Evolutionary conservation across 768 basidiomycete species (phyloP).

Genomic region (Gymnopilus dilepis): DNA sequence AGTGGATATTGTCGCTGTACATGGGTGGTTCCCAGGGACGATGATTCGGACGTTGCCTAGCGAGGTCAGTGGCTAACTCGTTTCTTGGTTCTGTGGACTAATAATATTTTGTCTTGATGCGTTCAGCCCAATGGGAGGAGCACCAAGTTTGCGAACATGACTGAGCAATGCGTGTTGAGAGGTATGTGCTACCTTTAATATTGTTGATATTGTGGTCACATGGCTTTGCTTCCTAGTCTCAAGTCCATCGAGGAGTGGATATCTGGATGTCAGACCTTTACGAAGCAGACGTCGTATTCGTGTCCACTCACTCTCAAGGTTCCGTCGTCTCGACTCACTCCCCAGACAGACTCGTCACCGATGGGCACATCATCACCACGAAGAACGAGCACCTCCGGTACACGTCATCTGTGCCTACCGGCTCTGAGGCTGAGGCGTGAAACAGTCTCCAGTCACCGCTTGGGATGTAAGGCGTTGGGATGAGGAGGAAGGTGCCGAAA

Average conservation of each 20-base stretch:
- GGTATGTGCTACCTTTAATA: slow-evolving; percentile 44
- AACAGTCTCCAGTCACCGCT: background rate
- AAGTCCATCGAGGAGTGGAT: slow-evolving; percentile 58
- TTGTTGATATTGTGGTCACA: background rate
- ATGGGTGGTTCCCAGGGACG: slow-evolving; percentile 90
- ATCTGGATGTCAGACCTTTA: slow-evolving; percentile 84
- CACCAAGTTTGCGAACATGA: slow-evolving; percentile 82
- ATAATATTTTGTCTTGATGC: background rate
- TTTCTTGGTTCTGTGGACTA: background rate
- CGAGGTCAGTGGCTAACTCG: slow-evolving; percentile 52
- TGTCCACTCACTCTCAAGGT: slow-evolving; percentile 95
- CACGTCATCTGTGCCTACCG: background rate
- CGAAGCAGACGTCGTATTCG: slow-evolving; percentile 85
- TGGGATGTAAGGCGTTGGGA: too few species aligned
- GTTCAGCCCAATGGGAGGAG: slow-evolving; percentile 82
- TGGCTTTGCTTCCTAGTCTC: slow-evolving; percentile 46
- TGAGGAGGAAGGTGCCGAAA: too few species aligned
- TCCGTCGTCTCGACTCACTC: slow-evolving; percentile 92
- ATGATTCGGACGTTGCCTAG: slow-evolving; percentile 73
- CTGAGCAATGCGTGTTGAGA: slow-evolving; percentile 79
- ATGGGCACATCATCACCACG: slow-evolving; percentile 64
- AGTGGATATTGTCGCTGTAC: slow-evolving; percentile 85
- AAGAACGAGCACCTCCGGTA: background rate
- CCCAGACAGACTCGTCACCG: slow-evolving; percentile 77
- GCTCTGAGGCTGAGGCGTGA: background rate